Conservation (phyloP, 306 rosid genomes). For the Cicer arietinum region DNA sequence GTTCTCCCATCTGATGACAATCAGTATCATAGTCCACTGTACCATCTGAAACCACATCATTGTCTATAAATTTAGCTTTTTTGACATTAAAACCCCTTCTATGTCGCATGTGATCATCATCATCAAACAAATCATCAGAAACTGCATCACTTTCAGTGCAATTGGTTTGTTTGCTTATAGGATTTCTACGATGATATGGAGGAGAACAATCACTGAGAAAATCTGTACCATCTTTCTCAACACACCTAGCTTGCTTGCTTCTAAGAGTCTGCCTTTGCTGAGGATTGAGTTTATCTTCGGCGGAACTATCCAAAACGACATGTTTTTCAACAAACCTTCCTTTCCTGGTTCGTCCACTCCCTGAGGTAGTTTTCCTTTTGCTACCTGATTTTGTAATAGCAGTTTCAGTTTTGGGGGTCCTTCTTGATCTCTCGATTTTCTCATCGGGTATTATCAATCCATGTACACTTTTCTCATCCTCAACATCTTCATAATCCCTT, state of each 20-base stretch:
- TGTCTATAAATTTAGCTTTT: slow-evolving; percentile 40
- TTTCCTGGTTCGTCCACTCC: slow-evolving; percentile 59
- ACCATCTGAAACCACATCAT: slow-evolving; percentile 54
- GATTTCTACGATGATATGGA: slow-evolving; percentile 38
- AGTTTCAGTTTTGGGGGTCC: slow-evolving; percentile 49
- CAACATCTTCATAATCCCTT: slow-evolving; percentile 67
- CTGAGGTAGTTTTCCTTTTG: slow-evolving; percentile 73
- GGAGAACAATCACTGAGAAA: slow-evolving; percentile 49
- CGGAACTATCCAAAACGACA: slow-evolving; percentile 48
- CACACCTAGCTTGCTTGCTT: slow-evolving; percentile 57
- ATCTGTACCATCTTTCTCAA: slow-evolving; percentile 53
- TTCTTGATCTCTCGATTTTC: slow-evolving; percentile 62
- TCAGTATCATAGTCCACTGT: slow-evolving; percentile 54
- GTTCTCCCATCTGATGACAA: slow-evolving; percentile 58
- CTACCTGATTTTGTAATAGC: slow-evolving; percentile 57
- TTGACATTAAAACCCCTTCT: slow-evolving; percentile 29
- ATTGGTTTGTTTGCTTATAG: slow-evolving; percentile 40
- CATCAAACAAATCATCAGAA: slow-evolving; percentile 50
- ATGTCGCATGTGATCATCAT: slow-evolving; percentile 38
- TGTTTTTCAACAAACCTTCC: slow-evolving; percentile 50
- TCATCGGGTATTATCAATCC: slow-evolving; percentile 59
- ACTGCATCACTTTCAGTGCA: slow-evolving; percentile 46
- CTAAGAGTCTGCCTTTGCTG: slow-evolving; percentile 47
- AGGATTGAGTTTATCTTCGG: slow-evolving; percentile 47
- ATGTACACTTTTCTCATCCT: slow-evolving; percentile 52